These are phyloP conservation scores for Tolypocladium ophioglossoides DNA, from an alignment of 2,329 filamentous ascomycete species.

Conservation along the genomic window DNA sequence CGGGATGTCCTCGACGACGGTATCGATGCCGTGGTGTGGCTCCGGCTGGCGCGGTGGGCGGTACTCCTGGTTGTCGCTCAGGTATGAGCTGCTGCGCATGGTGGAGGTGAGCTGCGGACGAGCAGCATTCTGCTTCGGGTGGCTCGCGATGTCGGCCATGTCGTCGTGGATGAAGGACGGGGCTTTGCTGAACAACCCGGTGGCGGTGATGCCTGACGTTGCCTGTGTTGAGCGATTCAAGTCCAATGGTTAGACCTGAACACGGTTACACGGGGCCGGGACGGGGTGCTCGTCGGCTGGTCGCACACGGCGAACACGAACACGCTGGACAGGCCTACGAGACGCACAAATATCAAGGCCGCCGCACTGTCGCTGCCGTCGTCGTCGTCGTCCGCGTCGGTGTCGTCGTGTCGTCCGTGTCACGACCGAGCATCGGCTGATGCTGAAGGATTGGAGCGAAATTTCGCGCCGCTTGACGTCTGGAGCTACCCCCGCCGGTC, in stretches of 20 bases:
- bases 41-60: constrained; percentile 45
- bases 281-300: neutral
- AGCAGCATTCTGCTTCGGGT: constrained; percentile 21
- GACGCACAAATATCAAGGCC: neutral
- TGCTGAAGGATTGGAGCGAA: neutral
- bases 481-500: neutral
- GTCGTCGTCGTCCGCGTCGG: neutral
- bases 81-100: constrained; percentile 51
- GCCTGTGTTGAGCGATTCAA: neutral
- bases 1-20: constrained; percentile 47
- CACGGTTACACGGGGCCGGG: neutral
- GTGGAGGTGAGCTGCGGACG: constrained; percentile 37
- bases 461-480: neutral
- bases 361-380: neutral
- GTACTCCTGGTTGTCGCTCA: constrained; percentile 54
- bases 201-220: neutral
- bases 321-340: neutral
- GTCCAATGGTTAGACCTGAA: neutral
- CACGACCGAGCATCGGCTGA: neutral
- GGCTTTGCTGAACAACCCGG: neutral
- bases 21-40: constrained; percentile 51
- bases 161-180: neutral
- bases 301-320: neutral
- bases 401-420: neutral
- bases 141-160: constrained; percentile 21